Percentiles rank a stretch among this genome's conserved stretches.
Evolutionary conservation across 2,329 filamentous ascomycete genomes (phyloP).

Genomic region (Venturia aucupariae): DNA sequence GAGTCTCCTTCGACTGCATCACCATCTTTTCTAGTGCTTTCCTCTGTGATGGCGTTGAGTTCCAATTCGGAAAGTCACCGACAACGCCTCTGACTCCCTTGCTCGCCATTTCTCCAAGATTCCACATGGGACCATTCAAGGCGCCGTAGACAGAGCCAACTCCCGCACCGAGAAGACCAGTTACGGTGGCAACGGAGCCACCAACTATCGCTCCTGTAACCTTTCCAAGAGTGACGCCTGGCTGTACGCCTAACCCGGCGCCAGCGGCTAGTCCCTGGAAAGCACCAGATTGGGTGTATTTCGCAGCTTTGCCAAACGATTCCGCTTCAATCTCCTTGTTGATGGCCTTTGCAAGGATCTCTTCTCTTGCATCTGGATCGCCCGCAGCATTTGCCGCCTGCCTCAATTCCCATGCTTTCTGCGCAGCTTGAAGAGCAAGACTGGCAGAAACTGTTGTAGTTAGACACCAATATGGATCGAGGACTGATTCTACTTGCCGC

Average conservation of each 20-base stretch:
- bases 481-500: conserved; percentile 5
- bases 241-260: conserved; percentile 28
- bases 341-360: conserved; percentile 31
- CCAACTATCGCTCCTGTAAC: conserved; percentile 29
- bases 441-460: conserved; percentile 23
- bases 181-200: conserved; percentile 25
- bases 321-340: conserved; percentile 34
- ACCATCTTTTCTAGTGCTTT: conserved; percentile 21
- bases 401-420: conserved; percentile 31
- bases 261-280: conserved; percentile 33
- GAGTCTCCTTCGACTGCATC: conserved; percentile 6
- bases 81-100: conserved; percentile 26
- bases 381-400: conserved; percentile 32
- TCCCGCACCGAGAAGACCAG: conserved; percentile 27
- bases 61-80: conserved; percentile 28
- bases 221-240: conserved; percentile 27
- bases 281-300: conserved; percentile 30
- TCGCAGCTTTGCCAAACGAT: conserved; percentile 33
- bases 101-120: conserved; percentile 28
- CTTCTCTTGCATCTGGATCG: conserved; percentile 30
- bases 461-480: no score
- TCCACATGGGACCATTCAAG: conserved; percentile 27
- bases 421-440: conserved; percentile 28
- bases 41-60: conserved; percentile 26
- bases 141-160: conserved; percentile 29